phyloP scores from a whole-genome alignment of 2,329 filamentous ascomycete genomes.

The Alternaria solani region DNA sequence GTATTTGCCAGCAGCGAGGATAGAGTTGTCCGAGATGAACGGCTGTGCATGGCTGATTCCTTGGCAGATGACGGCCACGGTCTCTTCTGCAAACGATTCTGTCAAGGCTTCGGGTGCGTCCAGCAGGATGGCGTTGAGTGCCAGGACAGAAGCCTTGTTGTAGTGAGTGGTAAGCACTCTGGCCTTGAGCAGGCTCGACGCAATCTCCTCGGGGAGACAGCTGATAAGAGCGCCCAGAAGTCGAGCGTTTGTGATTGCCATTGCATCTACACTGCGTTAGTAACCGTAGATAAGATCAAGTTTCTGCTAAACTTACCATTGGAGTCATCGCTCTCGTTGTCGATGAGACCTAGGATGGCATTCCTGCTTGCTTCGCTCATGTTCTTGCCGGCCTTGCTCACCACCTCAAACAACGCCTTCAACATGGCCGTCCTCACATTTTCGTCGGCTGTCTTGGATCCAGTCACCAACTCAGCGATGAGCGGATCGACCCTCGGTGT shows the following conservation, averaged over 20 bases:
- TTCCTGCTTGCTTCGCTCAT: constrained; percentile 92
- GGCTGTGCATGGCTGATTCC: constrained; percentile 76
- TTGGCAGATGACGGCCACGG: constrained; percentile 78
- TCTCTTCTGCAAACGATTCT: constrained; percentile 74
- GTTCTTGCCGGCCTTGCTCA: constrained; percentile 91
- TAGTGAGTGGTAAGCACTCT: constrained; percentile 81
- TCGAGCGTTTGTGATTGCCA: constrained; percentile 89
- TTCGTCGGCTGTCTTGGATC: constrained; percentile 85
- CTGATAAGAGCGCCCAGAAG: constrained; percentile 89
- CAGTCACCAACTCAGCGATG: constrained; percentile 91
- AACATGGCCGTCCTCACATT: constrained; percentile 96
- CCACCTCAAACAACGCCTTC: constrained; percentile 93
- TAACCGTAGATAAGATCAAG: not conserved
- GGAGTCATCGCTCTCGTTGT: constrained; percentile 78
- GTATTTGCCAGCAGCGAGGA: constrained; percentile 91
- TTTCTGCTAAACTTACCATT: constrained; percentile 60
- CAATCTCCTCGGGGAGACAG: constrained; percentile 78
- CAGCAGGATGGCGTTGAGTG: constrained; percentile 85
- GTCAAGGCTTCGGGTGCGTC: constrained; percentile 78
- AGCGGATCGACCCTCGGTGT: constrained; percentile 95
- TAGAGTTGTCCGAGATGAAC: constrained; percentile 87
- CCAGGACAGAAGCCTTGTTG: constrained; percentile 80
- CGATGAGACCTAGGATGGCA: constrained; percentile 88
- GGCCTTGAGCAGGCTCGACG: constrained; percentile 67
- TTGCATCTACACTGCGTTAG: constrained; percentile 59